phyloP scores from a whole-genome alignment of 2,329 filamentous ascomycete species.

The Arthrobotrys iridis region DNA sequence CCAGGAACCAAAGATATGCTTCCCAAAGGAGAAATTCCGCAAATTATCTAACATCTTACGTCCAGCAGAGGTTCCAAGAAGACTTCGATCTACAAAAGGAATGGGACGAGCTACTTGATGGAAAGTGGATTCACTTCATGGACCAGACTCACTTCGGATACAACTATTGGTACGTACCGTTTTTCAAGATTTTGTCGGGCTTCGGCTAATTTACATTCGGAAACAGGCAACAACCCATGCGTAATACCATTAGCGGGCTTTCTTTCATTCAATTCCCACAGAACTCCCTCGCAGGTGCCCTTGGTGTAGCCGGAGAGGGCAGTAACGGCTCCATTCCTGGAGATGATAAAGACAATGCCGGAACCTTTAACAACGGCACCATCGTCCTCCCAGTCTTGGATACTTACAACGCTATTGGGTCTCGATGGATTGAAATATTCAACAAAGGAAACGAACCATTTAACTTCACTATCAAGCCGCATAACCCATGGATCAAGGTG shows the following conservation, averaged over 20 bases:
- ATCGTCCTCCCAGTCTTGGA: conserved; percentile 69
- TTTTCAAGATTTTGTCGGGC: conserved; percentile 59
- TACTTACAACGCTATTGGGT: conserved; percentile 67
- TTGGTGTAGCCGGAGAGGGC: conserved; percentile 73
- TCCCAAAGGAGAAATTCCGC: conserved; percentile 69
- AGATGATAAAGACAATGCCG: conserved; percentile 70
- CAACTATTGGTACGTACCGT: conserved; percentile 62
- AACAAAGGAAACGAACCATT: conserved; percentile 68
- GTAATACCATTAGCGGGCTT: conserved; percentile 72
- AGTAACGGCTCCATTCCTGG: conserved; percentile 74
- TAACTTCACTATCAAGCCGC: conserved; percentile 66
- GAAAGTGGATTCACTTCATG: conserved; percentile 64
- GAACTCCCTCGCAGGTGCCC: conserved; percentile 69
- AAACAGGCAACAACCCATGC: conserved; percentile 77
- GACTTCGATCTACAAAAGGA: conserved; percentile 68
- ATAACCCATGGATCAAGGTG: conserved; percentile 67
- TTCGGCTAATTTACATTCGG: conserved; percentile 67
- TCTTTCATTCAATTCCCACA: conserved; percentile 70
- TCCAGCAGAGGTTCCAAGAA: conserved; percentile 67
- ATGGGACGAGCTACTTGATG: conserved; percentile 69
- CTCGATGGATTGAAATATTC: conserved; percentile 73
- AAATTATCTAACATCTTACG: conserved; percentile 67
- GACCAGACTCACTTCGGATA: conserved; percentile 64
- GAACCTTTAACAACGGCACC: conserved; percentile 66
- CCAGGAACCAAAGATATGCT: conserved; percentile 68